Evolutionary conservation across 495 filamentous ascomycete species (phyloP), one percentile per base, ranked within the genome.

Genomic region (Xylaria palmicola): DNA sequence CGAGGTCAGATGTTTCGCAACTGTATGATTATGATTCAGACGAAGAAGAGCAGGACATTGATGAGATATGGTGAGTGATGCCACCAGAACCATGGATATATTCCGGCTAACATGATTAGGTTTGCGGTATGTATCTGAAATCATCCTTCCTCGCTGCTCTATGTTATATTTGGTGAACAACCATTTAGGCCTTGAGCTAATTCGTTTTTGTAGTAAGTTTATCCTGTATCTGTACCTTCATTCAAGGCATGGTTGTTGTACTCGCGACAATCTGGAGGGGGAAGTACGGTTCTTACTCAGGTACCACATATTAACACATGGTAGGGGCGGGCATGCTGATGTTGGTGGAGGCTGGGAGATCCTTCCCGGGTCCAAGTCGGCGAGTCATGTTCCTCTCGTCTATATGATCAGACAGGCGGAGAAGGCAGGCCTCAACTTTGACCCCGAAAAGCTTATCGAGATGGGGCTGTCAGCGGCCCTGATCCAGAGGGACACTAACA

Each of bases 391-490:
- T 7, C 90, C 91, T 2, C 77, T 94, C 3, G 83, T 89, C 4
- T 95, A 90, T 85, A 95, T 95, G 89, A 85, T 93, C 2, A 81
- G 87, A 52, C 90, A 93, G 73, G 90, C 90, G 4, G 83, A 86
- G 55, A 82, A 78, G 20, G 90, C 90, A 3, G 90, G 90, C 0
- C 81, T 93, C 10, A 72, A 79, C 4, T 91, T 93, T 39, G 89
- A 93, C 63, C 59, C 74, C 10, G 78, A 83, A 50, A 90, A 91
- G 62, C 79, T 93, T 65, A 80, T 81, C 36, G 80, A 84, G 22
- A 81, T 91, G 67, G 86, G 86, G 39, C 83, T 83, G 49, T 39
- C 73, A 8, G 75, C 84, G 24, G 57, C 47, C 57, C 62, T 72
- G 43, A 54, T 75, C 59, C 67, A 78, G 1, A 59, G 69, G 36